Percentiles rank a stretch among this genome's conserved stretches.
These are phyloP conservation scores for Monosporozyma aquatica DNA, from an alignment of 805 yeast species.

Conservation along the genomic window DNA sequence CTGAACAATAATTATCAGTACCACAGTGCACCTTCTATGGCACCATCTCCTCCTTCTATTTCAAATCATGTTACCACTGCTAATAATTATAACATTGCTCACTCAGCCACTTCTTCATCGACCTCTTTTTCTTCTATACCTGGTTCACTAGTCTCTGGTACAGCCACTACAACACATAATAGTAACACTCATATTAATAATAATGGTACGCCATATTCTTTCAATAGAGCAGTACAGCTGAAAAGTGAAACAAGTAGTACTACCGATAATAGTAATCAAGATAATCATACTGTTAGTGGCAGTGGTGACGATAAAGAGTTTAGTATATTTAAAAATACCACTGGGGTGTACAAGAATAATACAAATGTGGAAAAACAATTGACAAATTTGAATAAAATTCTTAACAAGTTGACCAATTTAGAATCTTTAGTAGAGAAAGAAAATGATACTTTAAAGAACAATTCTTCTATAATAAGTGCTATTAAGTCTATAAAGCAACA, in stretches of 20 bases:
- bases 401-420: not conserved
- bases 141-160: not conserved
- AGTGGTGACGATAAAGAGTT: not conserved
- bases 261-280: not conserved
- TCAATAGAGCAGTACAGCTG: not conserved
- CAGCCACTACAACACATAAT: too few relatives aligned
- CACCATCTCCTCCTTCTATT: too few relatives aligned
- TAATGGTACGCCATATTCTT: not conserved
- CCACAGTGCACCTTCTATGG: too few relatives aligned
- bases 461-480: slow-evolving; percentile 6
- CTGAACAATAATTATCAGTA: too few relatives aligned
- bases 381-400: not conserved
- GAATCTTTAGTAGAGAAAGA: not conserved
- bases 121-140: too few relatives aligned
- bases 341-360: slow-evolving; percentile 2
- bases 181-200: too few relatives aligned
- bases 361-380: slow-evolving; percentile 1
- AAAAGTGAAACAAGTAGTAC: not conserved
- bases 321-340: not conserved
- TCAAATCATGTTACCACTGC: too few relatives aligned
- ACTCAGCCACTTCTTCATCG: too few relatives aligned
- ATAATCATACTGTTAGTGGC: too few relatives aligned
- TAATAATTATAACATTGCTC: too few relatives aligned
- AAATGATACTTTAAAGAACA: not conserved
- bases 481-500: slow-evolving; percentile 14